Conservation (phyloP, 768 basidiomycete genomes). For the Trametes maxima region DNA sequence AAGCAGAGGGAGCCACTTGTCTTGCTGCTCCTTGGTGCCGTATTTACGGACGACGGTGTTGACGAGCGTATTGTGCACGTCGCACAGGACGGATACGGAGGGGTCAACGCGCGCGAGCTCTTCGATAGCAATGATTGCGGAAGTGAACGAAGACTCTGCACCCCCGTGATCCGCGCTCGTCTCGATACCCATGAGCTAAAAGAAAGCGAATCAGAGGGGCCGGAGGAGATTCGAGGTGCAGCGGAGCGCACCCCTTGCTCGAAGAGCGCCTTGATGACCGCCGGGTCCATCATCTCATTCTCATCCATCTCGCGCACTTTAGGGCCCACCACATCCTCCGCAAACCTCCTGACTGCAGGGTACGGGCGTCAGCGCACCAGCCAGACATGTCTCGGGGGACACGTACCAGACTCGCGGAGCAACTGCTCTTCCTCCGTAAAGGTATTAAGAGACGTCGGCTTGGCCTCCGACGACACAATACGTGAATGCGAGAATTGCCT, state of each 20-base stretch:
- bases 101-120: conserved; percentile 97
- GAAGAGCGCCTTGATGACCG: conserved; percentile 84
- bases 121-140: conserved; percentile 95
- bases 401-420: conserved; percentile 86
- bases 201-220: not conserved
- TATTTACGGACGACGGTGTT: conserved; percentile 92
- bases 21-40: conserved; percentile 81
- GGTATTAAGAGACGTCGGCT: conserved; percentile 63
- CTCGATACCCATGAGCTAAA: conserved; percentile 96
- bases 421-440: conserved; percentile 96
- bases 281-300: conserved; percentile 91
- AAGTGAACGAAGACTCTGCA: conserved; percentile 88
- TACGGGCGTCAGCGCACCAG: not conserved
- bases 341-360: conserved; percentile 58
- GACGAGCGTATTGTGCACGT: conserved; percentile 98
- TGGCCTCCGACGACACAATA: conserved; percentile 12
- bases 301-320: conserved; percentile 98
- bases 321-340: conserved; percentile 85
- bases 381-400: not conserved
- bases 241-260: conserved; percentile 80
- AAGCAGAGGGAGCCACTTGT: conserved; percentile 86
- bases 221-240: not conserved
- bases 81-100: conserved; percentile 93
- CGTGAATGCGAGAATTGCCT: conserved; percentile 17
- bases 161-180: conserved; percentile 83